Conservation (phyloP, 441 rosid genomes). For the Erodium texanum region DNA sequence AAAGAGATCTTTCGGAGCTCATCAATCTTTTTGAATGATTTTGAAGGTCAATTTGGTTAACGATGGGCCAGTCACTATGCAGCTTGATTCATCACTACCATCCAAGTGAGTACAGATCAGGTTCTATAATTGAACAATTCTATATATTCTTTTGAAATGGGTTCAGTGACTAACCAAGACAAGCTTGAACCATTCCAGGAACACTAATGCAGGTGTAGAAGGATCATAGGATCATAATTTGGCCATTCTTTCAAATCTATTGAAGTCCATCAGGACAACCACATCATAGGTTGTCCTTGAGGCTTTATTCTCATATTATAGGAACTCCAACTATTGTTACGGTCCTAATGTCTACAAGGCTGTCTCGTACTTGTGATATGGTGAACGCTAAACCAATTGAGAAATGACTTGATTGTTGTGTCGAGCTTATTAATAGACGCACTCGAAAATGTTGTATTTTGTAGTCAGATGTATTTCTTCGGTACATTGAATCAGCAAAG, state of each 20-base stretch:
- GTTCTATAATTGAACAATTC: neutral
- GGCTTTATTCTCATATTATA: neutral
- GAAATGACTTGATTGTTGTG: neutral
- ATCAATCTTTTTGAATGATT: slow-evolving; percentile 5
- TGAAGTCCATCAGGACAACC: neutral
- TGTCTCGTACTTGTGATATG: no score
- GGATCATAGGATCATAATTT: neutral
- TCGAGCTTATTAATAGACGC: no score
- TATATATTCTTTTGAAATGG: neutral
- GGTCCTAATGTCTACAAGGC: neutral
- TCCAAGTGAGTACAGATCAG: slow-evolving; percentile 38
- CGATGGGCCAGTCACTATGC: slow-evolving; percentile 94
- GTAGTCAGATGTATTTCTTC: no score
- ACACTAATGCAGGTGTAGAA: neutral
- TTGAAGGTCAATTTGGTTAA: slow-evolving; percentile 66
- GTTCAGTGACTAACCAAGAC: neutral
- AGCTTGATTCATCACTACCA: slow-evolving; percentile 56
- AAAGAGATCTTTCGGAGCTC: neutral
- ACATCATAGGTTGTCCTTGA: neutral
- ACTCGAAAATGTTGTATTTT: no score
- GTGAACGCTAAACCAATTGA: neutral
- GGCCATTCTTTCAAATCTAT: neutral
- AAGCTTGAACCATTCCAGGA: neutral
- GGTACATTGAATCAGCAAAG: neutral
- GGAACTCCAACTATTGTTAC: neutral